phyloP scores from a whole-genome alignment of 73 alveolate species.

The Paramecium sonneborni region DNA sequence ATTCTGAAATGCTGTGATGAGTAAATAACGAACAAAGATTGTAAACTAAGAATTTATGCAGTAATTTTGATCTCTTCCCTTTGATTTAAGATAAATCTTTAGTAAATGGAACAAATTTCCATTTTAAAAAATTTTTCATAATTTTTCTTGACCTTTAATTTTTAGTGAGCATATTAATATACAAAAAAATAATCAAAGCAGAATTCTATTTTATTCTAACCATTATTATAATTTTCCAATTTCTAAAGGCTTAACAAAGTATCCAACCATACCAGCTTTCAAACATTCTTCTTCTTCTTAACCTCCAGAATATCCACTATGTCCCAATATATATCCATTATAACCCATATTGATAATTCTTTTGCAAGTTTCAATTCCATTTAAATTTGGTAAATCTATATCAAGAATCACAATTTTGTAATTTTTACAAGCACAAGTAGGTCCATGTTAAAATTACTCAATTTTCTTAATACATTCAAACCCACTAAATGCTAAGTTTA shows the following conservation, averaged over 20 bases:
- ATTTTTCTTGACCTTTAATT: background rate
- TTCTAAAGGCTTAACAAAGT: slow-evolving; percentile 2
- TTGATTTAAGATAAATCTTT: background rate
- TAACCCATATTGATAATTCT: background rate
- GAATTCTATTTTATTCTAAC: slow-evolving; percentile 27
- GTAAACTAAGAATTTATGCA: background rate
- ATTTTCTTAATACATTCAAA: slow-evolving; percentile 38
- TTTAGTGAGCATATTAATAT: background rate
- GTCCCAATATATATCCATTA: slow-evolving; percentile 29
- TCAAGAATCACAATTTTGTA: slow-evolving; percentile 18
- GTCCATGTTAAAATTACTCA: background rate
- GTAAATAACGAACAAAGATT: too few relatives aligned
- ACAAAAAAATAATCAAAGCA: background rate
- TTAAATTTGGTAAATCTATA: slow-evolving; percentile 1
- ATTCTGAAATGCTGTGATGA: background rate
- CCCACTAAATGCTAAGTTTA: slow-evolving; percentile 16
- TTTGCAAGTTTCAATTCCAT: slow-evolving; percentile 36
- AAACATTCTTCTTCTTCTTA: slow-evolving; percentile 8
- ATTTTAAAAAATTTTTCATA: background rate
- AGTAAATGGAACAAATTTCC: background rate
- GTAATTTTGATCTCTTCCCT: background rate
- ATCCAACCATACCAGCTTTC: slow-evolving; percentile 31
- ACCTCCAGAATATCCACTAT: slow-evolving; percentile 40
- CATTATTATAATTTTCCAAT: background rate
- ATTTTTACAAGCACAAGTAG: background rate